Evolutionary conservation across 495 filamentous ascomycete genomes (phyloP), one percentile per base, ranked within the genome.

Genomic region (Paragyromitra xinjiangensis): DNA sequence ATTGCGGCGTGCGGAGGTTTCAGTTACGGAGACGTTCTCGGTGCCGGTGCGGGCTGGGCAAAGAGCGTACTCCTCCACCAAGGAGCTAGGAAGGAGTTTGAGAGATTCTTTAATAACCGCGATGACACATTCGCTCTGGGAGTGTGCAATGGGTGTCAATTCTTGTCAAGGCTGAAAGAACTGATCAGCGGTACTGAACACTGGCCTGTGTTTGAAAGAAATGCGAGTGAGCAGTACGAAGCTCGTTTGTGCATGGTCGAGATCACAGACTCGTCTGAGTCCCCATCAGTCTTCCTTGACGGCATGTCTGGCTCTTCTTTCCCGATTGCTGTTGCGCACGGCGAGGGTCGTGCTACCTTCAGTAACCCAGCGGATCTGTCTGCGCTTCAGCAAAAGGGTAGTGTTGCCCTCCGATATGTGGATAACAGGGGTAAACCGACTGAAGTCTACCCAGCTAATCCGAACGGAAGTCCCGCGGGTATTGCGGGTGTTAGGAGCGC

Each of bases 101-200:
- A 91, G 77, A 82, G 83, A 7, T 99, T 99, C 89, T 98, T 99
- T 84, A 79, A 79, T 39, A 88, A 91, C 81, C 89, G 96, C 45
- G 88, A 89, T 44, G 92, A 97, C 77, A 98, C 95, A 8, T 99
- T 99, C 84, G 89, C 92, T 7, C 88, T 99, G 0, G 95, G 96
- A 64, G 95, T 98, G 29, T 98, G 95, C 88, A 99, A 99, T 83
- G 95, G 95, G 59, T 98, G 95, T 79, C 95, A 99, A 84, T 97
- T 99, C 89, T 87, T 98, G 24, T 92, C 90, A 12, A 89, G 92
- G 19, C 87, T 99, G 16, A 92, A 91, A 82, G 89, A 91, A 34
- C 85, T 97, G 42, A 96, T 99, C 73, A 95, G 94, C 2, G 95
- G 96, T 26, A 89, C 94, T 5, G 85, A 89, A 64, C 84, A 90